Evolutionary conservation across 192 early-diverging fungal species (phyloP), one percentile per base, ranked within the genome.

Genomic region (Diversispora eburnea): DNA sequence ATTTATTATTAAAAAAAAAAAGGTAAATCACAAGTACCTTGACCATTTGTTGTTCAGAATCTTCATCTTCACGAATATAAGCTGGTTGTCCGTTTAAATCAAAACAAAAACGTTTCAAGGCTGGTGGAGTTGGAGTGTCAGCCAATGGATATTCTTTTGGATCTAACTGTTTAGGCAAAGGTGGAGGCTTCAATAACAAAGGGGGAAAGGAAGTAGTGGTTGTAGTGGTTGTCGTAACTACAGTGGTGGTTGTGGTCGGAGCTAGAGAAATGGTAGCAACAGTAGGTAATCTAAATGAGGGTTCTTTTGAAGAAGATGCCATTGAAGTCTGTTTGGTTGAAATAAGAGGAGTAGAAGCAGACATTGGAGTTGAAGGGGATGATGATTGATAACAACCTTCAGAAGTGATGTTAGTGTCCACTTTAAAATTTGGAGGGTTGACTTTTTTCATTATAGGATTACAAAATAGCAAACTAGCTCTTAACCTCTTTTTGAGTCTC

Each of bases 181-280:
- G 73, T 1, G 88, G 87, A 15, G 85, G 88, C 3, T 85, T 87
- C 56, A 95, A 78, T 54, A 83, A 72, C 8, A 93, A 76, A 12
- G 92, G 91, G 5, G 92, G 92, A 76, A 88, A 95, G 22, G 88
- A 89, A 0, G 93, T 94, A 6, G 89, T 91, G 0, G 92, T 94
- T 4, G 91, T 92, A 3, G 91, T 92, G 0, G 91, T 94, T 3
- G 91, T 92, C 1, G 91, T 91, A 25, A 92, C 90, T 0, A 91
- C 90, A 3, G 88, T 89, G 17, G 88, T 89, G 1, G 86, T 87
- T 4, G 87, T 88, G 45, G 85, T 90, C 55, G 84, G 87, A 13
- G 85, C 83, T 3, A 87, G 60, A 70, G 86, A 82, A 75, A 82
- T 55, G 70, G 83, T 79, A 9, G 83, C 77, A 46, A 76, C 73